Conservation (phyloP, 495 filamentous ascomycete genomes). For the Thozetella sp. region DNA sequence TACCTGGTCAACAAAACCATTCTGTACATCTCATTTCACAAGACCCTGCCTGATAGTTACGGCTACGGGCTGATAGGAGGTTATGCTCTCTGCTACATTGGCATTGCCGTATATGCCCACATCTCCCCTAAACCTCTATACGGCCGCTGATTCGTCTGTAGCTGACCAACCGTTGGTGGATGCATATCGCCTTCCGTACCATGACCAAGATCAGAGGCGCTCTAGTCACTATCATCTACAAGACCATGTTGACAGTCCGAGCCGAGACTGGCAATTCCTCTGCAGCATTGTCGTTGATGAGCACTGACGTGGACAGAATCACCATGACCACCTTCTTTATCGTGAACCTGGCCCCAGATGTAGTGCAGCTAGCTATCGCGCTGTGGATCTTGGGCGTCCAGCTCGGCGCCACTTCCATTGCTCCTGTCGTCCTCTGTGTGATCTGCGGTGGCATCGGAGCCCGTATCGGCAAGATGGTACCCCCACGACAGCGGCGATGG, state of each 20-base stretch:
- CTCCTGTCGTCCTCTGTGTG: constrained; percentile 10
- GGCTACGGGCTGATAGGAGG: constrained; percentile 59
- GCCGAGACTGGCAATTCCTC: constrained; percentile 13
- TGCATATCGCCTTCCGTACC: constrained; percentile 13
- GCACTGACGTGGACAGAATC: constrained; percentile 15
- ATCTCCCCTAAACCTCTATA: not conserved
- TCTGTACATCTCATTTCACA: constrained; percentile 25
- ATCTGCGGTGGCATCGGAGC: constrained; percentile 6
- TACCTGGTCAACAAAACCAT: constrained; percentile 19
- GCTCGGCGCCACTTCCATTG: constrained; percentile 9
- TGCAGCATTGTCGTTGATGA: constrained; percentile 14
- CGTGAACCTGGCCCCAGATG: constrained; percentile 7
- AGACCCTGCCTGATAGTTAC: constrained; percentile 39
- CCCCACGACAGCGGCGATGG: constrained; percentile 13
- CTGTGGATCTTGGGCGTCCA: constrained; percentile 12
- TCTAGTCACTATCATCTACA: constrained; percentile 15
- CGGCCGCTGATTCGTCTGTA: not conserved
- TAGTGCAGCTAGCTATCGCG: constrained; percentile 10
- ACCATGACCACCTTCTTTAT: constrained; percentile 11
- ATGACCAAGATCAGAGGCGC: constrained; percentile 14
- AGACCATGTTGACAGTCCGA: constrained; percentile 11
- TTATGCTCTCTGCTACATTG: constrained; percentile 53
- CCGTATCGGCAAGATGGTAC: constrained; percentile 11
- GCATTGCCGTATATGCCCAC: constrained; percentile 39
- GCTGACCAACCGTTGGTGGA: constrained; percentile 9